Base-by-base conservation (phyloP, 306 rosid species). In the Cicer yamashitae region DNA sequence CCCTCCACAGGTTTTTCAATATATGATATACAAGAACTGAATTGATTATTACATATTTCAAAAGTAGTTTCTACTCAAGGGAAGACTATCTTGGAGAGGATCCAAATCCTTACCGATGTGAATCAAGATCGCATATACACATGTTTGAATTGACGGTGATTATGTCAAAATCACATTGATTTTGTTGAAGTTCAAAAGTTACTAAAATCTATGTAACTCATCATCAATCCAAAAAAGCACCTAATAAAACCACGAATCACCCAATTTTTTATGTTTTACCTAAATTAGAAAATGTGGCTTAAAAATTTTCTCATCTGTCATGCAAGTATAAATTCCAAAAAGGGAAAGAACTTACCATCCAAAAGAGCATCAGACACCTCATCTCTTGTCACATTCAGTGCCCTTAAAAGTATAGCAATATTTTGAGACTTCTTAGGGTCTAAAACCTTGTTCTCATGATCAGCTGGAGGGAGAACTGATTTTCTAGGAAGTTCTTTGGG, bases 341-440 rank as follows among this genome's bases (percentile, higher is more conserved):
- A 15, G 15, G 61, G 30, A 61, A 81, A 50, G 10, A 69, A 74
- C 91, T 13, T 75, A 92, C 99, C 99, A 78, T 94, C 96, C 53
- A 73, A 84, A 85, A 94, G 99, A 73, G 99, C 93, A 74, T 94
- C 99, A 1, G 89, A 84, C 58, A 94, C 99, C 82, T 94, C 99
- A 75, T 94, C 99, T 65, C 93, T 77, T 10, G 96, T 93, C 17
- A 94, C 99, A 81, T 94, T 94, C 22, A 94, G 82, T 48, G 99
- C 99, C 86, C 99, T 92, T 46, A 94, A 79, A 0, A 94, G 79
- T 67, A 94, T 94, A 62, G 99, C 99, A 53, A 94, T 94, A 81
- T 94, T 94, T 68, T 94, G 99, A 0, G 99, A 94, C 87, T 94
- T 94, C 89, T 92, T 94, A 11, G 99, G 96, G 73, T 94, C 99